Conservation (phyloP, 106 monocot species). For the Narthecium ossifragum region DNA sequence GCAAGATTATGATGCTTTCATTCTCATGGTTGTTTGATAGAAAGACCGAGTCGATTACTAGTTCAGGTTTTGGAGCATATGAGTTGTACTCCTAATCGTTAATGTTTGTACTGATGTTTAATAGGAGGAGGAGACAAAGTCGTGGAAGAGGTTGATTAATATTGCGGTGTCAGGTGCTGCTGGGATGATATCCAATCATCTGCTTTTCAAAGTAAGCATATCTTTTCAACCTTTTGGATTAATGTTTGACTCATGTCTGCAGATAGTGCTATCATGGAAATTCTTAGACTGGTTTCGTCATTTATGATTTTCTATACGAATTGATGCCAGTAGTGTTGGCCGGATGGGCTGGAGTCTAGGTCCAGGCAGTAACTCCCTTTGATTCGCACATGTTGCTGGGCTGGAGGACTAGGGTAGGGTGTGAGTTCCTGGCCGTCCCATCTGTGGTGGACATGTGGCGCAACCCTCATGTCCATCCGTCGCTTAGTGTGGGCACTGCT, state of each 20-base stretch:
- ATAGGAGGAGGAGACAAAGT: constrained; percentile 88
- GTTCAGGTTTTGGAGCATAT: no score
- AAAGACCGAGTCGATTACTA: background rate
- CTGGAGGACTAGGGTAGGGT: no score
- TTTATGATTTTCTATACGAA: background rate
- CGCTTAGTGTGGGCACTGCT: no score
- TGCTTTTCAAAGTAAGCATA: constrained; percentile 78
- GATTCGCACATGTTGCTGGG: no score
- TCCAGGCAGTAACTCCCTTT: no score
- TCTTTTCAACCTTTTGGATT: background rate
- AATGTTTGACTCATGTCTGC: no score
- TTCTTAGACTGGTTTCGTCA: background rate
- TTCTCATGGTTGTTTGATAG: background rate
- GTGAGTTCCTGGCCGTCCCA: no score
- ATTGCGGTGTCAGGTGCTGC: constrained; percentile 91
- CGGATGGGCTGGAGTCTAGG: no score
- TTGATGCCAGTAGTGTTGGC: no score
- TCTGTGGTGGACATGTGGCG: no score
- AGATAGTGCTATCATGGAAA: background rate
- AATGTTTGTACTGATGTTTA: background rate
- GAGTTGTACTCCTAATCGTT: background rate
- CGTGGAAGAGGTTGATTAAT: constrained; percentile 89
- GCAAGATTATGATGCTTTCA: no score
- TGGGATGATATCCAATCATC: constrained; percentile 99
- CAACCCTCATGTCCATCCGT: no score